Base-by-base conservation (phyloP, 2,329 filamentous ascomycete species). In the Colletotrichum acutatum region DNA sequence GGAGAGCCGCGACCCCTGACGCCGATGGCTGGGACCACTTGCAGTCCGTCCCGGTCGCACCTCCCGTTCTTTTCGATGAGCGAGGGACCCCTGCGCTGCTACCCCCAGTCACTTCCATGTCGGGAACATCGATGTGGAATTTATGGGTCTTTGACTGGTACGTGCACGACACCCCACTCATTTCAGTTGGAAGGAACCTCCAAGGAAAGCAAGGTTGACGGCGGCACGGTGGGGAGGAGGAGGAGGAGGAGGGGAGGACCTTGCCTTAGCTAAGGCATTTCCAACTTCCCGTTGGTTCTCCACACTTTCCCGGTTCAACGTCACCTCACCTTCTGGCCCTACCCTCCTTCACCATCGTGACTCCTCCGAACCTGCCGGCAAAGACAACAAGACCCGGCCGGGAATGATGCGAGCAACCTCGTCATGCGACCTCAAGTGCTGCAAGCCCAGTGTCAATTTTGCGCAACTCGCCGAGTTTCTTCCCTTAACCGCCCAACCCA, bases 1-100 rank as follows among this genome's bases (percentile, higher is more conserved):
- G 30, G 37, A 46, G 42, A 70, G 60, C 66, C 70, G 70, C 12
- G 16, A 52, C 24, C 66, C 65, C 32, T 68, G 69, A 54, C 66
- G 63, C 59, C 42, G 65, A 57, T 68, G 53, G 37, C 56, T 60
- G 69, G 65, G 24, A 58, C 65, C 42, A 53, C 28, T 14, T 53
- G 62, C 30, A 70, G 22, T 65, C 46, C 37, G 52, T 61, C 30
- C 49, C 32, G 69, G 64, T 57, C 49, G 37, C 34, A 49, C 52
- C n/a, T 53, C 16, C 42, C 30, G 9, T 16, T 12, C 22, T 53
- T 65, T 22, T 52, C 58, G 54, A 59, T 28, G 52, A 63, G 37
- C 34, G 9, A 53, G 52, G 42, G 57, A 53, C 52, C 62, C 46
- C 14, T 65, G 61, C 7, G 4, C 22, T 19, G 0, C 46, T 2